phyloP scores from a whole-genome alignment of 2,329 filamentous ascomycete species.

The Lachnellula subtilissima region DNA sequence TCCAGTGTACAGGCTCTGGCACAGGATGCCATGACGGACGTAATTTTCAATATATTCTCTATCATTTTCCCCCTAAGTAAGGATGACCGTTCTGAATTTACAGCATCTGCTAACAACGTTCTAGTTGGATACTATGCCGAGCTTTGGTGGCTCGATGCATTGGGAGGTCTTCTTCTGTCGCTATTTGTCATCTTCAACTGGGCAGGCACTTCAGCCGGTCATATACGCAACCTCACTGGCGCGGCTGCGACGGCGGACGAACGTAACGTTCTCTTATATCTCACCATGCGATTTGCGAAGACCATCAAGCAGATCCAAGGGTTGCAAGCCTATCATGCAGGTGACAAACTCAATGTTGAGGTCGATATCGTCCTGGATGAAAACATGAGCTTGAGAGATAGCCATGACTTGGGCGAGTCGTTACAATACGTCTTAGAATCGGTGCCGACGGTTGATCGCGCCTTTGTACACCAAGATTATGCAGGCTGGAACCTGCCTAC shows the following conservation, averaged over 20 bases:
- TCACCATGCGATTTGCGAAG: constrained; percentile 53
- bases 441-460: constrained; percentile 36
- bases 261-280: constrained; percentile 53
- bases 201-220: constrained; percentile 56
- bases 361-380: constrained; percentile 55
- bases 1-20: constrained; percentile 60
- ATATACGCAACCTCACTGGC: constrained; percentile 55
- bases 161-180: constrained; percentile 57
- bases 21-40: constrained; percentile 60
- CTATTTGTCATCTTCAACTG: constrained; percentile 67
- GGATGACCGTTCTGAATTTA: background rate
- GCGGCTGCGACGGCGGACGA: constrained; percentile 48
- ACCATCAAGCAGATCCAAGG: constrained; percentile 51
- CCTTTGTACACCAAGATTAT: constrained; percentile 39
- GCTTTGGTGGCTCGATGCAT: constrained; percentile 63
- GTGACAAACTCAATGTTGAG: constrained; percentile 59
- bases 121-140: constrained; percentile 50
- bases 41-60: constrained; percentile 60
- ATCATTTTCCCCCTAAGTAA: constrained; percentile 52
- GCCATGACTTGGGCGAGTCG: constrained; percentile 58
- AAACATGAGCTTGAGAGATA: constrained; percentile 45
- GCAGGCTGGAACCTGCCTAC: constrained; percentile 32
- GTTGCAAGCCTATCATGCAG: constrained; percentile 54
- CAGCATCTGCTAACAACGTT: background rate
- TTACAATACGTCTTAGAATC: constrained; percentile 58